These are phyloP conservation scores for Phialophora verrucosa DNA, from an alignment of 2,329 filamentous ascomycete genomes.

Conservation along the genomic window DNA sequence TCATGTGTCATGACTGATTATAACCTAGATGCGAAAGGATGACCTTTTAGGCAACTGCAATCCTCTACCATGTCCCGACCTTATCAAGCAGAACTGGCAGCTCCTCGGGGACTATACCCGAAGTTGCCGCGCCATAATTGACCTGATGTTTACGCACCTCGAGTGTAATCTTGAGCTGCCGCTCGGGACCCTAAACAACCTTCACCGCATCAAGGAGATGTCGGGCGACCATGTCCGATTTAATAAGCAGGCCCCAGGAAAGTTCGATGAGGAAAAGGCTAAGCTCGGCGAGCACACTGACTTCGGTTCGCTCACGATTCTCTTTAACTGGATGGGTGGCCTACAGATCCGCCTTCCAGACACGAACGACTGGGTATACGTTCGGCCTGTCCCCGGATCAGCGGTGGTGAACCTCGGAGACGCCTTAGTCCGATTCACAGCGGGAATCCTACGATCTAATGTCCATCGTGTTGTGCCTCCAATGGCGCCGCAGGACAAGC, in stretches of 20 bases:
- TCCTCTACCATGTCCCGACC: slow-evolving; percentile 11
- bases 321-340: slow-evolving; percentile 42
- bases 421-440: slow-evolving; percentile 53
- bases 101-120: slow-evolving; percentile 9
- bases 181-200: background rate
- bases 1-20: background rate
- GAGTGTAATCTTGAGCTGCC: slow-evolving; percentile 15
- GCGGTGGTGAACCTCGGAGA: slow-evolving; percentile 54
- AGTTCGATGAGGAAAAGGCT: slow-evolving; percentile 12
- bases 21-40: slow-evolving; percentile 16
- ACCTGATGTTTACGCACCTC: slow-evolving; percentile 15
- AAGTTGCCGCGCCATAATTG: slow-evolving; percentile 14
- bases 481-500: slow-evolving; percentile 54
- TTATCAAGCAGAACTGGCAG: slow-evolving; percentile 14
- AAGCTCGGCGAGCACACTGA: slow-evolving; percentile 45
- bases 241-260: slow-evolving; percentile 7
- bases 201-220: slow-evolving; percentile 13
- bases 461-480: slow-evolving; percentile 59
- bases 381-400: slow-evolving; percentile 56
- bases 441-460: slow-evolving; percentile 49
- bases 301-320: slow-evolving; percentile 54
- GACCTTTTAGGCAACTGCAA: slow-evolving; percentile 19
- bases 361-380: slow-evolving; percentile 45
- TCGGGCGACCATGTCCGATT: slow-evolving; percentile 15
- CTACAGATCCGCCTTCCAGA: slow-evolving; percentile 16